Conservation (phyloP, 2,329 filamentous ascomycete species). For the Aspergillus fumigatiaffinis region DNA sequence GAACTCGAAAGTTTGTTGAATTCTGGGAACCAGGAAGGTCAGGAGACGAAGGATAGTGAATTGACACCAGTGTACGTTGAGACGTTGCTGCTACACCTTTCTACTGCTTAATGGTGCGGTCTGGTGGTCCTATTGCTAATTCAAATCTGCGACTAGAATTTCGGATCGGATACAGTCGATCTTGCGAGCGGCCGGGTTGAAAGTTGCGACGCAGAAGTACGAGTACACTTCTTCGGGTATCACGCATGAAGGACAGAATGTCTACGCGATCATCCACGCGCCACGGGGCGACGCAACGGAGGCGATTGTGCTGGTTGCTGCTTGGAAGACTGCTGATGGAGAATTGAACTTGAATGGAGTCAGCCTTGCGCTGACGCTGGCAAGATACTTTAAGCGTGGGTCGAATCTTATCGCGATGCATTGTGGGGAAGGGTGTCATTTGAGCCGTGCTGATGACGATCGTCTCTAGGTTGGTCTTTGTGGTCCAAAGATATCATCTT, state of each 20-base stretch:
- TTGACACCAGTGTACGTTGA: conserved; percentile 28
- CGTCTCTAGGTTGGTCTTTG: conserved; percentile 71
- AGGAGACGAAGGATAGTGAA: conserved; percentile 14
- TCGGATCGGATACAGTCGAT: conserved; percentile 72
- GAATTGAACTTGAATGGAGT: conserved; percentile 83
- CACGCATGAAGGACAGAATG: conserved; percentile 74
- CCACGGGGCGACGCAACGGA: conserved; percentile 95
- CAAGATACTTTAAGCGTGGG: conserved; percentile 86
- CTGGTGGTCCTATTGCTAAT: conserved; percentile 12
- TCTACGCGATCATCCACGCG: conserved; percentile 89
- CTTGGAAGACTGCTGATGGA: conserved; percentile 78
- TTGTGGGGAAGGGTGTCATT: background rate
- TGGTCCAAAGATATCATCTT: conserved; percentile 99
- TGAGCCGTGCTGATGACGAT: conserved; percentile 10
- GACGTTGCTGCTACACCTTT: background rate
- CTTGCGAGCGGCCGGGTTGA: conserved; percentile 74
- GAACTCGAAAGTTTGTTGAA: conserved; percentile 61
- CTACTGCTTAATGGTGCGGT: background rate
- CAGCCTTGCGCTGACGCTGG: conserved; percentile 77
- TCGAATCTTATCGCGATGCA: background rate
- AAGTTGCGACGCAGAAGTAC: conserved; percentile 84
- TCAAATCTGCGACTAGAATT: conserved; percentile 32
- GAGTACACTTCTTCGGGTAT: conserved; percentile 75
- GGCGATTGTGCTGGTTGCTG: conserved; percentile 86
- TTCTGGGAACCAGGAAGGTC: conserved; percentile 7